Base-by-base conservation (phyloP, 805 yeast species). In the Candida andamanensis region DNA sequence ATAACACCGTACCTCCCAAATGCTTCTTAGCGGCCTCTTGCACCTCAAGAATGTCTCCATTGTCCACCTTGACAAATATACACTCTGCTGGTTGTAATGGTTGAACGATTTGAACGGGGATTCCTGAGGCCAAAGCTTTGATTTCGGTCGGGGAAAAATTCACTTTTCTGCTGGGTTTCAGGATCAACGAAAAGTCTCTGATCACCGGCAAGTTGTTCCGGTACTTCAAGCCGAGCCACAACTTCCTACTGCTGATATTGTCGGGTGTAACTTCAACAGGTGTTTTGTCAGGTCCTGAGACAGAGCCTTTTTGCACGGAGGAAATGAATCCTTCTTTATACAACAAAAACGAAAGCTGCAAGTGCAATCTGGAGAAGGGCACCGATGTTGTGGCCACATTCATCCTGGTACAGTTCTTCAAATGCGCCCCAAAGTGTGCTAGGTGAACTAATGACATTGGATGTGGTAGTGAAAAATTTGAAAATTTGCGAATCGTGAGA, bases 211-310 rank as follows among this genome's bases (percentile, higher is more conserved):
- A 66, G 50, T 80, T 76, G 42, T 85, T 76, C 51, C 90, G 76
- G 57, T 92, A 92, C 56, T 92, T 92, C 54, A 92, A 66, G 2
- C 89, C 94, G 14, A 92, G 57, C 98, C 98, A 92, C 30, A 92
- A 69, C 45, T 95, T 72, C 50, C 97, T 77, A 1, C 89, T 73
- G 13, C 95, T 60, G 18, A 92, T 76, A 52, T 90, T 89, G 52
- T 85, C 95, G 20, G 82, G 87, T 0, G 97, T 87, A 15, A 78
- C 83, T 26, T 81, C 87, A 4, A 76, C 77, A 1, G 89, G 81
- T 2, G 63, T 64, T 27, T 63, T 53, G 55, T 92, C 97, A 10
- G 98, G 97, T 1, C 96, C 95, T 7, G 72, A 54, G 2, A 75
- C 65, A 6, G 90, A 82, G 3, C 98, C 98, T 49, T 85, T 75